Conservation (phyloP, 2,329 filamentous ascomycete species). For the Colletotrichum salicis region DNA sequence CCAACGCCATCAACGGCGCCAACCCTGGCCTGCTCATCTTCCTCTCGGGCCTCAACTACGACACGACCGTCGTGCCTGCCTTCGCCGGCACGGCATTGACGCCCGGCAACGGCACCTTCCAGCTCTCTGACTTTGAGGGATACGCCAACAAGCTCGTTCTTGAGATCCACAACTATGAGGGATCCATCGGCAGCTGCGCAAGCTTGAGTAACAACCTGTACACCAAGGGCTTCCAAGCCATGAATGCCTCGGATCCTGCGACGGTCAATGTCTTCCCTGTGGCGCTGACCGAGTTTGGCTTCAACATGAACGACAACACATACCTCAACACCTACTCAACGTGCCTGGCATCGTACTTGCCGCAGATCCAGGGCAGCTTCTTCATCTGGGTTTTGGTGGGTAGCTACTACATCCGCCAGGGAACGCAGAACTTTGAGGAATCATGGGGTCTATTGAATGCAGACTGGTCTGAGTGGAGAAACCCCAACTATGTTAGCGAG, state of each 20-base stretch:
- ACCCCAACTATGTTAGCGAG: constrained; percentile 52
- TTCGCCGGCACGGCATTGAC: constrained; percentile 59
- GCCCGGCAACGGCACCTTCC: constrained; percentile 57
- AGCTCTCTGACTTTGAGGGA: constrained; percentile 56
- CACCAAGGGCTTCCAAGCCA: constrained; percentile 63
- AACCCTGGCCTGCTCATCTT: constrained; percentile 67
- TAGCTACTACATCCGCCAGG: constrained; percentile 66
- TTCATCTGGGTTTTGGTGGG: constrained; percentile 68
- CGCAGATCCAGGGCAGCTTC: constrained; percentile 62
- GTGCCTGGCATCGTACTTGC: constrained; percentile 62
- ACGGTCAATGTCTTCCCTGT: constrained; percentile 52
- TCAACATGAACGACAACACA: constrained; percentile 58
- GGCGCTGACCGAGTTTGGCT: constrained; percentile 65
- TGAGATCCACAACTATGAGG: constrained; percentile 71
- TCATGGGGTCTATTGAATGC: constrained; percentile 65
- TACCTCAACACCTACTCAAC: constrained; percentile 61
- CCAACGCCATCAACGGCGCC: constrained; percentile 59
- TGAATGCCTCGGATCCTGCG: constrained; percentile 49
- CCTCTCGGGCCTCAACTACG: constrained; percentile 68
- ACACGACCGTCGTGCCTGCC: constrained; percentile 64
- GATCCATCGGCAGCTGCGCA: constrained; percentile 57
- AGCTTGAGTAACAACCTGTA: constrained; percentile 58
- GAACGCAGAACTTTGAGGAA: constrained; percentile 66
- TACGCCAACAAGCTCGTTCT: constrained; percentile 67
- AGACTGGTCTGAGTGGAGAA: constrained; percentile 65